These are phyloP conservation scores for Aphanocladium album DNA, from an alignment of 2,329 filamentous ascomycete species.

Conservation along the genomic window DNA sequence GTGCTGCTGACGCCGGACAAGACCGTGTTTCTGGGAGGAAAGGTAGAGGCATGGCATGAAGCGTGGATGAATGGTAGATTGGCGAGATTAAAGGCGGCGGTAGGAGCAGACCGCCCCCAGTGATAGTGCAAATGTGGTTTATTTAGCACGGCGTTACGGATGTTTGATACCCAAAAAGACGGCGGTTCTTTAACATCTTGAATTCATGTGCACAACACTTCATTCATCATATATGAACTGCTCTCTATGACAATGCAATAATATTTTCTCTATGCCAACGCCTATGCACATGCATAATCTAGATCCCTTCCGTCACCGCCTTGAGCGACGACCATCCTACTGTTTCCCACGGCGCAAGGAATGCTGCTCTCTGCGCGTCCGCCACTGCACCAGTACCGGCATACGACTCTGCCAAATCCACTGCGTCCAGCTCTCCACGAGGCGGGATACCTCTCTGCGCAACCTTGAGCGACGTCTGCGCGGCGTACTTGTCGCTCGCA, in stretches of 20 bases:
- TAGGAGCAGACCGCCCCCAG: constrained; percentile 32
- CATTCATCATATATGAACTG: neutral
- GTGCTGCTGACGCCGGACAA: constrained; percentile 68
- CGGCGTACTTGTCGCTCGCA: constrained; percentile 48
- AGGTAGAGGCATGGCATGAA: constrained; percentile 75
- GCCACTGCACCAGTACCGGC: constrained; percentile 64
- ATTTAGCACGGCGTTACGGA: neutral
- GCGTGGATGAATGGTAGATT: constrained; percentile 71
- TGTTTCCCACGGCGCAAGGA: constrained; percentile 74
- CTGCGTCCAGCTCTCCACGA: constrained; percentile 59
- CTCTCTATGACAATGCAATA: neutral
- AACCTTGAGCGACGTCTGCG: constrained; percentile 78
- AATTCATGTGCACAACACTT: neutral
- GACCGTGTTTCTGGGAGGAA: constrained; percentile 77
- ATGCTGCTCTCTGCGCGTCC: constrained; percentile 71
- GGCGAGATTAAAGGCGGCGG: constrained; percentile 58
- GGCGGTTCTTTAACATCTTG: neutral
- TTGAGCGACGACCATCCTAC: constrained; percentile 60
- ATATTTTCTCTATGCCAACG: neutral
- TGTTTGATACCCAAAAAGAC: neutral
- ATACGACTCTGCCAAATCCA: constrained; percentile 68
- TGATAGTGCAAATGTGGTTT: neutral
- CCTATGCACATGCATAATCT: neutral
- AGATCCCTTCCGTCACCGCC: constrained; percentile 21
- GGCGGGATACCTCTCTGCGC: constrained; percentile 71